A percentile compares a stretch with the other conserved stretches of the same genome.
phyloP scores from a whole-genome alignment of 345 rosid species.

The Hibiscus mutabilis region DNA sequence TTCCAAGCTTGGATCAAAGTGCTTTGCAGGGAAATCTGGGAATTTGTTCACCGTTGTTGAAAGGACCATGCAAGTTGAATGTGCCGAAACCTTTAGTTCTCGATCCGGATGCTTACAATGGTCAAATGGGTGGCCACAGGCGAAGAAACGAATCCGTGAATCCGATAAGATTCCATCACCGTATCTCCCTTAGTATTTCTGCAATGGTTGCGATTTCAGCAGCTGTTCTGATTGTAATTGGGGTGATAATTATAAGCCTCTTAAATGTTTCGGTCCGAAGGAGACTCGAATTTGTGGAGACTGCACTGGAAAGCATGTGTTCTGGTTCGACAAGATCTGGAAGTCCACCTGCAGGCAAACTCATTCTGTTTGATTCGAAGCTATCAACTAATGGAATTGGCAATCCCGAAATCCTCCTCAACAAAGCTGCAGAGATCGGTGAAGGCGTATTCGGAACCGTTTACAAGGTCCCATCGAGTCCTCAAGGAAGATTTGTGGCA shows the following conservation, averaged over 20 bases:
- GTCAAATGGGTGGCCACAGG: conserved; percentile 22
- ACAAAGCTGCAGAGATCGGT: conserved; percentile 69
- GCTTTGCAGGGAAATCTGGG: conserved; percentile 78
- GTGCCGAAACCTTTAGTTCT: conserved; percentile 85
- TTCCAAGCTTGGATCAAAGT: conserved; percentile 77
- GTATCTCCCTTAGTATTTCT: conserved; percentile 63
- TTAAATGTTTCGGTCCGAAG: conserved; percentile 64
- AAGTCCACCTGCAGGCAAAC: conserved; percentile 41
- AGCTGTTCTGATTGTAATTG: conserved; percentile 55
- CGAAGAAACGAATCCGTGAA: conserved; percentile 20
- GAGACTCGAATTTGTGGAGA: conserved; percentile 57
- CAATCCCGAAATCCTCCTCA: conserved; percentile 58
- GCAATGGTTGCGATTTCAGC: conserved; percentile 79
- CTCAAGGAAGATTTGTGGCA: conserved; percentile 48
- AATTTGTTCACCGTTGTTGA: conserved; percentile 77
- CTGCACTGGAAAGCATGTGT: conserved; percentile 72
- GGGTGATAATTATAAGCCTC: conserved; percentile 52
- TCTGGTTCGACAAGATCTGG: conserved; percentile 74
- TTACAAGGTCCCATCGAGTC: conserved; percentile 59
- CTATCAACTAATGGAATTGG: conserved; percentile 29
- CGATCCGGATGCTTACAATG: conserved; percentile 45
- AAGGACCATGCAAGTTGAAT: conserved; percentile 76
- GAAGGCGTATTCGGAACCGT: conserved; percentile 85
- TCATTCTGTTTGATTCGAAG: conserved; percentile 62
- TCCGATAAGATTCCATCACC: conserved; percentile 22